Base-by-base conservation (phyloP, 2,329 filamentous ascomycete species). In the Pseudogymnoascus sp. region DNA sequence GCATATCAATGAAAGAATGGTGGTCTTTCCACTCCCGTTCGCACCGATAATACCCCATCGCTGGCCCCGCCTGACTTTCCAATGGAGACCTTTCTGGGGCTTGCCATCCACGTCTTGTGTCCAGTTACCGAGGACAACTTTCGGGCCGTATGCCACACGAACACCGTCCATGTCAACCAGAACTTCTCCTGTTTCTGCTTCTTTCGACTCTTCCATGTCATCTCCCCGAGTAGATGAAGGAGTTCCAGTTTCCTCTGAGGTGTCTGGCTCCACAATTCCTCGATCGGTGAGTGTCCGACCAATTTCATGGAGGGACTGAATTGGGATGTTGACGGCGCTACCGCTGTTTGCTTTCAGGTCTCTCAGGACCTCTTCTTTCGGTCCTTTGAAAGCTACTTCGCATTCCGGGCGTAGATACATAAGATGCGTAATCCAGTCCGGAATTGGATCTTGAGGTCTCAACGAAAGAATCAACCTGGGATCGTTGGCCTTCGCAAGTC, bases 1-100 rank as follows among this genome's bases (percentile, higher is more conserved):
- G 65, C 91, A 96, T 64, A 99, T 89, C 5, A 99, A 82, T 4
- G 92, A 95, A 28, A 97, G 84, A 40, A 99, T 82, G 0, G 95
- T 99, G 0, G 95, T 99, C 78, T 99, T 99, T 16, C 95, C 95
- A 0, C 91, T 96, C 11, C 89, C 95, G 70, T 99, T 97, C 34
- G 93, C 89, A 0, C 95, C 95, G 71, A 99, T 95, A 16, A 97
- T 84, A 2, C 90, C 93, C 89, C 92, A 96, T 66, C 93, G 86
- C 73, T 97, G 87, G 23, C 93, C 93, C 61, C 89, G 84, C 40
- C 86, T 84, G 23, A 97, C 87, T 0, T 83, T 90, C 91, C 95
- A 97, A 72, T 88, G 82, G 5, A 97, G 78, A 0, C 93, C 93
- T 1, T 82, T 74, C 64, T 78, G 77, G 16, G 76, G 68, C 56